phyloP scores from a whole-genome alignment of 495 filamentous ascomycete species.

The Xylaria scruposa region DNA sequence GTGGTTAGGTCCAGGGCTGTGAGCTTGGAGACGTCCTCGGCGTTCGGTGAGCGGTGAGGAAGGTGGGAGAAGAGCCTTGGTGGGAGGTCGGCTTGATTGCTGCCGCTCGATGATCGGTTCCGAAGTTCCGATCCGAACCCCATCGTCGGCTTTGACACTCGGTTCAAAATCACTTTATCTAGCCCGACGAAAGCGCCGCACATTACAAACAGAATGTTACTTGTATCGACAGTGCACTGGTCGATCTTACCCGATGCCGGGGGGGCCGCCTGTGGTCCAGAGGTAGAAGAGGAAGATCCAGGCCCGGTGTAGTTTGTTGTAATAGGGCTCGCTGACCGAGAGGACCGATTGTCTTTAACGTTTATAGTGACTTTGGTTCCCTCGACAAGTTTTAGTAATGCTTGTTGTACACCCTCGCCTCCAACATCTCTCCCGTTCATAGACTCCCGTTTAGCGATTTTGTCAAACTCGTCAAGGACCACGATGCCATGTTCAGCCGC shows the following conservation, averaged over 20 bases:
- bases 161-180: constrained; percentile 84
- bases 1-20: constrained; percentile 83
- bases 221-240: constrained; percentile 87
- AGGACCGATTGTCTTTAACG: constrained; percentile 77
- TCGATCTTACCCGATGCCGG: constrained; percentile 72
- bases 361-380: constrained; percentile 90
- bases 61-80: constrained; percentile 50
- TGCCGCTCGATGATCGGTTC: constrained; percentile 40
- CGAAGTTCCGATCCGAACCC: constrained; percentile 89
- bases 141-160: constrained; percentile 85
- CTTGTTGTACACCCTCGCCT: constrained; percentile 95
- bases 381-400: constrained; percentile 93
- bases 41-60: constrained; percentile 42
- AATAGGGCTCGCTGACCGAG: constrained; percentile 53
- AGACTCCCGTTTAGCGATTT: constrained; percentile 72
- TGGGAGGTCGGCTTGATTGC: constrained; percentile 49
- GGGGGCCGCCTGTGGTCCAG: constrained; percentile 38
- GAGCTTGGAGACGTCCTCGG: constrained; percentile 48
- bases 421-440: constrained; percentile 76
- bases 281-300: constrained; percentile 41
- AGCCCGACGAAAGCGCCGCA: constrained; percentile 95
- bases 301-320: constrained; percentile 46
- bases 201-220: constrained; percentile 96
- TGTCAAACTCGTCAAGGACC: constrained; percentile 95
- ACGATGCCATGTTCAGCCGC: constrained; percentile 92